Conservation (phyloP, 176 grass and related monocot genomes). For the Rhynchospora tenuis region DNA sequence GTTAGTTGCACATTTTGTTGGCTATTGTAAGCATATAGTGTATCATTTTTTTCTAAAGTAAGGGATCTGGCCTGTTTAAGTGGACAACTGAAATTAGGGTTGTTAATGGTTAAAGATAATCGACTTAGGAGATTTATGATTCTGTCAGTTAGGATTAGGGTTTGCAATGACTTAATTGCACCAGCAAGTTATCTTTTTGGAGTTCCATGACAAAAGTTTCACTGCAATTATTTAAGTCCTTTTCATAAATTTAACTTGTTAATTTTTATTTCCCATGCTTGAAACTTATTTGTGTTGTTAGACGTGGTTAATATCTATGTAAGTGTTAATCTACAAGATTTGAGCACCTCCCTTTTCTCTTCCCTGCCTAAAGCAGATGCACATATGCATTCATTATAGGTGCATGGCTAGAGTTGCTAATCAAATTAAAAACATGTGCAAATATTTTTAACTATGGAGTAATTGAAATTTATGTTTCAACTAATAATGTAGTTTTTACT, state of each 20-base stretch:
- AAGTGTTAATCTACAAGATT: neutral
- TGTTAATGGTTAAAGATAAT: neutral
- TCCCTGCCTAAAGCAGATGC: neutral
- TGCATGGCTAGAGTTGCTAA: neutral
- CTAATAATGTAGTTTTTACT: neutral
- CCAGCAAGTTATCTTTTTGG: neutral
- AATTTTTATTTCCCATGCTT: neutral
- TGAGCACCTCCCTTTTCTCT: neutral
- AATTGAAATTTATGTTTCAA: neutral
- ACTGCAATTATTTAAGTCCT: neutral
- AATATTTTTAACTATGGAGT: neutral
- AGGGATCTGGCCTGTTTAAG: neutral
- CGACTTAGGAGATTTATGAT: neutral
- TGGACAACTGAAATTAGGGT: neutral
- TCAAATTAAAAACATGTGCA: neutral
- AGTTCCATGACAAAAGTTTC: neutral
- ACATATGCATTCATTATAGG: neutral
- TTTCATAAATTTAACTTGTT: neutral
- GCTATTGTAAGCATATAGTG: neutral
- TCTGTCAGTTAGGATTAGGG: neutral
- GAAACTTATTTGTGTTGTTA: neutral
- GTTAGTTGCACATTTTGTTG: neutral
- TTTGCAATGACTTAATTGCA: neutral
- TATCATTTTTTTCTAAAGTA: neutral
- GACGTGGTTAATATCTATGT: neutral